Evolutionary conservation across 148 eudicot genomes (phyloP), one percentile per base, ranked within the genome.

Genomic region (Mesembryanthemum crystallinum): DNA sequence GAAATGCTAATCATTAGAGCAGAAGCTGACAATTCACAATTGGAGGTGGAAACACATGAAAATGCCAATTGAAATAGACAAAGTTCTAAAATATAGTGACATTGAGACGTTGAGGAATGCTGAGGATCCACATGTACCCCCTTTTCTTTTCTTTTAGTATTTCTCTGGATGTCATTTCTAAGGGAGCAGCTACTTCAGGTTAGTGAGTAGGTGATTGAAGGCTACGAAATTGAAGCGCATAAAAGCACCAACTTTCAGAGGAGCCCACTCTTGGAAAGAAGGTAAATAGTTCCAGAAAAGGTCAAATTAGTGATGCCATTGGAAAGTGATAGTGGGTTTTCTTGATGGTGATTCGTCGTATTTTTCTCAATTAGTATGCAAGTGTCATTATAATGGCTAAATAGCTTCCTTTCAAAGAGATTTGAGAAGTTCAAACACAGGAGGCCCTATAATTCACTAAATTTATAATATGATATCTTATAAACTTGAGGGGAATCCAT

Each of bases 281-380:
- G 64, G 69, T 64, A 81, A 75, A 81, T 15, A 54, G 45, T 39
- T 24, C 72, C 35, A 49, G 43, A 72, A 29, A 71, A 77, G 80
- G 79, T 77, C 79, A 81, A 81, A 72, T 69, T 49, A 57, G 73
- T 81, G 79, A 76, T 76, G 83, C 49, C 72, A 64, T 65, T 72
- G 30, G 83, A 81, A 72, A 81, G 72, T 66, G 83, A 81, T 66
- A 72, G 73, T 81, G 54, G 80, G 63, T 76, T 80, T 81, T 33
- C 83, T 75, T 69, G 47, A 75, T 51, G 49, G 27, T 75, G n/a
- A 37, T 60, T 64, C 43, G 42, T 72, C 43, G 64, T 24, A 21
- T 37, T 13, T 23, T 47, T 43, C 33, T 9, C 32, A 52, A 6
- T 20, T 14, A 14, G 27, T 24, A 10, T 25, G 7, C 52, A 66